phyloP scores from a whole-genome alignment of 2,329 filamentous ascomycete species.

The Botrytis hyacinthi region DNA sequence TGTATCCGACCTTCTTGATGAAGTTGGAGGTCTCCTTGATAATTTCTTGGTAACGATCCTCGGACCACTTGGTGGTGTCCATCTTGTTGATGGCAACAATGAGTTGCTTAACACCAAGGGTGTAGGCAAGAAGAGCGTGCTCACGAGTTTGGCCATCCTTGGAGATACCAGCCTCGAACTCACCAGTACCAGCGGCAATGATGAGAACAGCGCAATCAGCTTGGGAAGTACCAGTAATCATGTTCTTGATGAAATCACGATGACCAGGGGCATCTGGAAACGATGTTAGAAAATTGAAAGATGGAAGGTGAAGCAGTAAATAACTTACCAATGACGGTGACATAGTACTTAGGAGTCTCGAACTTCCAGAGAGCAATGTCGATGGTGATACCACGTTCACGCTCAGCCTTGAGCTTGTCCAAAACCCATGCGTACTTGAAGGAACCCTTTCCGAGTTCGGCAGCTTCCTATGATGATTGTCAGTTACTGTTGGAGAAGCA shows the following conservation, averaged over 20 bases:
- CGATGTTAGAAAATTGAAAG: constrained; percentile 16
- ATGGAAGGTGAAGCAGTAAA: not conserved
- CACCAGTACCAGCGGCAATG: constrained; percentile 99
- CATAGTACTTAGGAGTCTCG: constrained; percentile 96
- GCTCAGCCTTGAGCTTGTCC: constrained; percentile 99
- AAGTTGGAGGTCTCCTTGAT: constrained; percentile 99
- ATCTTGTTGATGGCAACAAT: constrained; percentile 99
- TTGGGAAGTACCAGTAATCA: constrained; percentile 99
- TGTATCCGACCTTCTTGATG: constrained; percentile 99
- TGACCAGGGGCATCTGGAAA: constrained; percentile 86
- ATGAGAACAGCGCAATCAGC: constrained; percentile 99
- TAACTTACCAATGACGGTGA: constrained; percentile 88
- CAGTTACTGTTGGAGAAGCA: constrained; percentile 20
- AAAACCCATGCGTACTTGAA: constrained; percentile 99
- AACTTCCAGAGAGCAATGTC: constrained; percentile 99
- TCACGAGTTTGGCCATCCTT: constrained; percentile 99
- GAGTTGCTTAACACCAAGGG: constrained; percentile 99
- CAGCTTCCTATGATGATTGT: constrained; percentile 72
- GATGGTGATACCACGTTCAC: constrained; percentile 99
- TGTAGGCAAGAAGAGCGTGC: constrained; percentile 99
- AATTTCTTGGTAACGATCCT: constrained; percentile 96
- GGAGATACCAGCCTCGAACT: constrained; percentile 99
- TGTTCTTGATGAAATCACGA: constrained; percentile 99
- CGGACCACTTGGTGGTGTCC: constrained; percentile 98
- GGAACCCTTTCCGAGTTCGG: constrained; percentile 98